Percentiles rank a stretch among this genome's conserved stretches.
Conservation (phyloP, 805 yeast species). For the Nakazawaea anatomiae region DNA sequence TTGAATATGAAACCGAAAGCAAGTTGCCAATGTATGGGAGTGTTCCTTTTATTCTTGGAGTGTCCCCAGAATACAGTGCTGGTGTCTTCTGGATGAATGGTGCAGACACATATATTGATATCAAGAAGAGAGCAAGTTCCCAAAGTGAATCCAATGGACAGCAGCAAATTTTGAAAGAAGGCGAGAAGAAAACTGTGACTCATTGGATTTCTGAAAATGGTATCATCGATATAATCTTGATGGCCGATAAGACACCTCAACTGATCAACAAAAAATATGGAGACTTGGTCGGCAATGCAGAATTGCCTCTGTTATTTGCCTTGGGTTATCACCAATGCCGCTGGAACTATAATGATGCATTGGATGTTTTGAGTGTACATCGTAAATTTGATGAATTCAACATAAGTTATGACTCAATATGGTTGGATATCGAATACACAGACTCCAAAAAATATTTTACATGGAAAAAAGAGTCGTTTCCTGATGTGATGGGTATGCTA, state of each 20-base stretch:
- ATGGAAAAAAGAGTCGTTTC: constrained; percentile 74
- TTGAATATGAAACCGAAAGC: constrained; percentile 83
- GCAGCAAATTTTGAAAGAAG: constrained; percentile 10
- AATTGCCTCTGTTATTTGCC: constrained; percentile 71
- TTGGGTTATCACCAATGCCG: constrained; percentile 94
- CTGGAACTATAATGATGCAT: constrained; percentile 92
- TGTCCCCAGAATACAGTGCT: constrained; percentile 47
- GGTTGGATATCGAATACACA: constrained; percentile 94
- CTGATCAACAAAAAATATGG: constrained; percentile 60
- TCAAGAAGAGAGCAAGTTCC: constrained; percentile 23
- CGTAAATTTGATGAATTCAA: constrained; percentile 62
- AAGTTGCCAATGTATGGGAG: constrained; percentile 92
- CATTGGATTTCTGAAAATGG: constrained; percentile 98
- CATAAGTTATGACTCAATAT: constrained; percentile 85
- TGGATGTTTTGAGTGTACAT: constrained; percentile 73
- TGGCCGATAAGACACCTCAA: constrained; percentile 51
- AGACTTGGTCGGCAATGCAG: constrained; percentile 62
- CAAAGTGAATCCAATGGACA: constrained; percentile 11
- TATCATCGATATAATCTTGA: constrained; percentile 64
- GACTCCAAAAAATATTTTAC: constrained; percentile 85
- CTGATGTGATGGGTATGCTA: constrained; percentile 69
- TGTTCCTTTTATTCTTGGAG: constrained; percentile 81
- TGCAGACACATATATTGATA: constrained; percentile 89
- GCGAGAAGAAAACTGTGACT: constrained; percentile 32
- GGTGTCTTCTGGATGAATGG: constrained; percentile 91